Evolutionary conservation across 1,284 basidiomycete genomes (phyloP), one percentile per base, ranked within the genome.

Genomic region (Ustilago nuda): DNA sequence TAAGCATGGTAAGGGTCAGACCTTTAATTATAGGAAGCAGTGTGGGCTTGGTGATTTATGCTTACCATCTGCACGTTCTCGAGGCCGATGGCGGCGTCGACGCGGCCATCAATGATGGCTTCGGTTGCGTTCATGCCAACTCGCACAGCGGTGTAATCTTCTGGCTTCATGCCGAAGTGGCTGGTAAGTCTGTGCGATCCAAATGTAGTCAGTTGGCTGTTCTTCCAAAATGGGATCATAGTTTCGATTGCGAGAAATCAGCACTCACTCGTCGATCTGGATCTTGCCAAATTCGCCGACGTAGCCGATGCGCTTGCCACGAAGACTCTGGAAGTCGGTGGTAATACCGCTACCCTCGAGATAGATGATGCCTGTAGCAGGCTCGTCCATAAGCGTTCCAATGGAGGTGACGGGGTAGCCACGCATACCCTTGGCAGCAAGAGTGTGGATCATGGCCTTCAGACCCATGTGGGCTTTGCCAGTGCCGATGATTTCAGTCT

Each of bases 241-340:
- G 4, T 48, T 27, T 27, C 8, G 9, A 3, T 8, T 30, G 32
- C 27, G 6, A 19, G 11, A 8, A 4, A 11, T 4, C 17, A 12
- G 43, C 12, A 62, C 48, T 62, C 51, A 58, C 56, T 68, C 71
- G 45, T 68, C 72, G 63, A 87, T 72, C 78, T 89, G 84, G 84
- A 88, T 83, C 85, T 87, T 83, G 73, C 82, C 85, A 72, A 86
- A 86, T 63, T 88, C 72, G 76, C 87, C 80, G 76, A 89, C 82
- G 84, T 88, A 84, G 72, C 86, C 70, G 84, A 85, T 88, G 76
- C 80, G 86, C 73, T 87, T 87, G 54, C 86, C 86, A 8, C 80
- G 78, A 32, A 87, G 82, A 23, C 81, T 83, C 54, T 66, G 76
- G 60, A 87, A 87, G 76, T 86, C 84, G n/a, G 81, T 55, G 19